Percentiles rank a stretch among this genome's conserved stretches.
These are phyloP conservation scores for Cordyceps farinosa DNA, from an alignment of 2,329 filamentous ascomycete genomes.

Conservation along the genomic window DNA sequence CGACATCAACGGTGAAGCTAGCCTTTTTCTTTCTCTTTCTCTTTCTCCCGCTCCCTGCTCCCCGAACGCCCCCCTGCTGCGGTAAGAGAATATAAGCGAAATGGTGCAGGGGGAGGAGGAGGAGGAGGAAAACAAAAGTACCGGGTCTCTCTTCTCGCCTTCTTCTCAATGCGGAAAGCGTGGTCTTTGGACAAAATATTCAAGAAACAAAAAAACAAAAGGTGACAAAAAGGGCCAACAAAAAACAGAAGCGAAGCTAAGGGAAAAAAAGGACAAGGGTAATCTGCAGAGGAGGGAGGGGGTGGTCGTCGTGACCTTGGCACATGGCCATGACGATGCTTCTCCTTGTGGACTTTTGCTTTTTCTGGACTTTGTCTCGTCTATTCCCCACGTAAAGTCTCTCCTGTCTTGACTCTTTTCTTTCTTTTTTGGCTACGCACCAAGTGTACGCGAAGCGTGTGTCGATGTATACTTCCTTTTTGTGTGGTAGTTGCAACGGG, in stretches of 20 bases:
- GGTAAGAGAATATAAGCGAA: not conserved
- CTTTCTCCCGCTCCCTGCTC: too few species aligned
- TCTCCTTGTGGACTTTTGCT: not conserved
- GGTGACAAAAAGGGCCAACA: too few species aligned
- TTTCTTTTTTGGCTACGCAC: not conserved
- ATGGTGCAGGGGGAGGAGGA: too few species aligned
- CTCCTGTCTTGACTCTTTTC: not conserved
- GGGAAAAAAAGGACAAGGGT: not conserved
- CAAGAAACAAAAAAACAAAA: too few species aligned
- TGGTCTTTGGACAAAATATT: too few species aligned
- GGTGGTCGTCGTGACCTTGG: slow-evolving; percentile 8
- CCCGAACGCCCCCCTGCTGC: not conserved
- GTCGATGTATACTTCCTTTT: not conserved
- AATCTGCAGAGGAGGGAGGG: too few species aligned
- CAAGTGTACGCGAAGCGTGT: not conserved
- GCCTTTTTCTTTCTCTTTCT: not conserved
- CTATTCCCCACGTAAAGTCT: too few species aligned
- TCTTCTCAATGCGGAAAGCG: too few species aligned
- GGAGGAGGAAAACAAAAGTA: too few species aligned
- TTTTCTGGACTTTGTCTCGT: not conserved
- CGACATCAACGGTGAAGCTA: not conserved
- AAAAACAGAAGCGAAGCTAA: not conserved
- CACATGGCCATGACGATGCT: slow-evolving; percentile 8
- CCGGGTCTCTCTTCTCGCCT: too few species aligned
- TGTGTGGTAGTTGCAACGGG: not conserved